These are phyloP conservation scores for Leccinum fibrillosum DNA, from an alignment of 768 basidiomycete genomes.

Conservation along the genomic window DNA sequence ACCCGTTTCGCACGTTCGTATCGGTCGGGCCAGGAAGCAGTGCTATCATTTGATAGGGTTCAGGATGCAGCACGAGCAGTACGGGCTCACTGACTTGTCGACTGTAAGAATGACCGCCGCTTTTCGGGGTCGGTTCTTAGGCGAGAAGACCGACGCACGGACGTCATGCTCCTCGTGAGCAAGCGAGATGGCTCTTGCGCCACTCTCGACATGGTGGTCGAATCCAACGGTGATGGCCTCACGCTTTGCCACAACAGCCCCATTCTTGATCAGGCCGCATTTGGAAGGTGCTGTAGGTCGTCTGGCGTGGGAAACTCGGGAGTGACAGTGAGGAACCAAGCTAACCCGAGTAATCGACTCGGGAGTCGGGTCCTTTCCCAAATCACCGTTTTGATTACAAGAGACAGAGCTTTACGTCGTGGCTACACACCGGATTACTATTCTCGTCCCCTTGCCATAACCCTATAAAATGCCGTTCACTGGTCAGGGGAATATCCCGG, in stretches of 20 bases:
- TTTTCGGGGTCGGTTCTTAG: slow-evolving; percentile 5
- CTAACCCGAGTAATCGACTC: not conserved
- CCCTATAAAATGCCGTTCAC: slow-evolving; percentile 2
- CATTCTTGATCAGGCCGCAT: slow-evolving; percentile 16
- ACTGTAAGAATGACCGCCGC: not conserved
- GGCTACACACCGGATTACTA: not conserved
- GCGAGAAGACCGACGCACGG: slow-evolving; percentile 24
- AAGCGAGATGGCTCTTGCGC: slow-evolving; percentile 11
- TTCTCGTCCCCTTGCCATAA: not conserved
- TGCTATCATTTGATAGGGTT: slow-evolving; percentile 9
- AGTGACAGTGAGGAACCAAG: not conserved
- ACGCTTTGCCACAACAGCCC: not conserved
- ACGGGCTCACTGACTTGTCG: slow-evolving; percentile 14
- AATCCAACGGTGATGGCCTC: not conserved
- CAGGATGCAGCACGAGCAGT: not conserved
- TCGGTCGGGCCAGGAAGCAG: not conserved
- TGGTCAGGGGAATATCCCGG: not conserved
- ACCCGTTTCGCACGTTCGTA: not conserved
- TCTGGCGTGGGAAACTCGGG: slow-evolving; percentile 15
- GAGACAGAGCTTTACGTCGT: not conserved
- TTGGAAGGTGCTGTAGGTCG: slow-evolving; percentile 32
- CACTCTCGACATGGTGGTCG: slow-evolving; percentile 18
- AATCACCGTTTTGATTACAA: not conserved
- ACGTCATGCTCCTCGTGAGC: slow-evolving; percentile 26
- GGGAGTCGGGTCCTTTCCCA: not conserved